Conservation (phyloP, 148 eudicot species). For the Mesembryanthemum crystallinum region DNA sequence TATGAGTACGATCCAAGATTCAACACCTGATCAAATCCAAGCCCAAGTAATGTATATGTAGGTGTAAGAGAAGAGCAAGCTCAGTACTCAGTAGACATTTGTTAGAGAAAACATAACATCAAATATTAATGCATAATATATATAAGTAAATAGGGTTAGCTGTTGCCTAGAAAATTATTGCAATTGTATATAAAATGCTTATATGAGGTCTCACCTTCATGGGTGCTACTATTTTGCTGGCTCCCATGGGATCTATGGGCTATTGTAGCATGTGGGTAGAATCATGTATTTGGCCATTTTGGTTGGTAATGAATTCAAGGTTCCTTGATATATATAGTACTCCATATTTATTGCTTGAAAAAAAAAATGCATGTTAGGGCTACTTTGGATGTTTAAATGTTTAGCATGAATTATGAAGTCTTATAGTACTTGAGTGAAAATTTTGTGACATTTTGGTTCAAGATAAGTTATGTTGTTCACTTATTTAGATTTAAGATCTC, state of each 20-base stretch:
- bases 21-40: slow-evolving; percentile 9
- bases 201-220: slow-evolving; percentile 4
- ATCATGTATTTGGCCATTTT: neutral
- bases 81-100: neutral
- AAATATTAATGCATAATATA: slow-evolving; percentile 5
- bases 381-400: neutral
- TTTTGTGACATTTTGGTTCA: too few relatives aligned
- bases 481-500: too few relatives aligned
- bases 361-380: neutral
- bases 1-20: slow-evolving; percentile 34
- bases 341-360: too few relatives aligned
- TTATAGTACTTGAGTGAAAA: too few relatives aligned
- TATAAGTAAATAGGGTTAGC: neutral
- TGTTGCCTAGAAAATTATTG: slow-evolving; percentile 11
- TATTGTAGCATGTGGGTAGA: slow-evolving; percentile 14
- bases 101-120: slow-evolving; percentile 5
- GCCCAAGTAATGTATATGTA: neutral
- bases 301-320: too few relatives aligned
- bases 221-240: slow-evolving; percentile 20
- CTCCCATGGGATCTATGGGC: slow-evolving; percentile 11
- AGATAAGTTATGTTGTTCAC: too few relatives aligned
- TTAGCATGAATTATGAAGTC: neutral
- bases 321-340: too few relatives aligned
- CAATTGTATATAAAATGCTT: slow-evolving; percentile 28
- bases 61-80: neutral